Evolutionary conservation across 495 filamentous ascomycete genomes (phyloP).

Genomic region (Penicillium dipodomyicola): DNA sequence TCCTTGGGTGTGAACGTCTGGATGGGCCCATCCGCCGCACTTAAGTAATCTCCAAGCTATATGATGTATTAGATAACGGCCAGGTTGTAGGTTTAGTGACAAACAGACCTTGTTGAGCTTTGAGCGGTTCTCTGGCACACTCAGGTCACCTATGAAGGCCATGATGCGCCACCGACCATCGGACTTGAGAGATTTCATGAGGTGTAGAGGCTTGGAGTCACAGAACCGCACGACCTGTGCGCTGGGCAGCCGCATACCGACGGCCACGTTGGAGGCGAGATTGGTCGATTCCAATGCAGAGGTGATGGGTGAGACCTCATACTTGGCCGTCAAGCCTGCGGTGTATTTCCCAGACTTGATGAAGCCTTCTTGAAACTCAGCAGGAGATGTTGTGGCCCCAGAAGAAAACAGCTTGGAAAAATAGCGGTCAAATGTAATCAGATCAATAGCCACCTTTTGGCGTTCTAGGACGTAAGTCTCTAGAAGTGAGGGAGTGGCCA

Average conservation of each 20-base stretch:
- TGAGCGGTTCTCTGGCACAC: constrained; percentile 29
- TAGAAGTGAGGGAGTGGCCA: constrained; percentile 54
- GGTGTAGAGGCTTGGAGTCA: constrained; percentile 57
- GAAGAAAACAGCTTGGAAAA: constrained; percentile 62
- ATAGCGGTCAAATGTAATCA: constrained; percentile 71
- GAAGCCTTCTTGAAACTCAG: constrained; percentile 57
- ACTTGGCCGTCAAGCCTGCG: constrained; percentile 60
- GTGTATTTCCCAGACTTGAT: constrained; percentile 61
- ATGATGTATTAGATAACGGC: not conserved
- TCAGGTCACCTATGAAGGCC: constrained; percentile 52
- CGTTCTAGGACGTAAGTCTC: constrained; percentile 70
- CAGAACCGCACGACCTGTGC: constrained; percentile 59
- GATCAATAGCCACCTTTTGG: constrained; percentile 61
- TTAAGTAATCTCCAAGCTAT: constrained; percentile 41
- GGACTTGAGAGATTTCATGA: constrained; percentile 43
- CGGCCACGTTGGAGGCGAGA: constrained; percentile 45
- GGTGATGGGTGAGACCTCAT: constrained; percentile 52
- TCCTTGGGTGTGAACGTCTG: constrained; percentile 44
- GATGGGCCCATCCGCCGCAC: constrained; percentile 35
- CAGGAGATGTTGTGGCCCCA: constrained; percentile 33
- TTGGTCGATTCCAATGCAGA: constrained; percentile 26
- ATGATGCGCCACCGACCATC: constrained; percentile 67
- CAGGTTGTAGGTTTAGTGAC: not conserved
- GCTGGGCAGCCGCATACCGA: constrained; percentile 58
- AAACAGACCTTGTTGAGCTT: constrained; percentile 46